Conservation (phyloP, 2,329 filamentous ascomycete species). For the Calonectria leucothoes region DNA sequence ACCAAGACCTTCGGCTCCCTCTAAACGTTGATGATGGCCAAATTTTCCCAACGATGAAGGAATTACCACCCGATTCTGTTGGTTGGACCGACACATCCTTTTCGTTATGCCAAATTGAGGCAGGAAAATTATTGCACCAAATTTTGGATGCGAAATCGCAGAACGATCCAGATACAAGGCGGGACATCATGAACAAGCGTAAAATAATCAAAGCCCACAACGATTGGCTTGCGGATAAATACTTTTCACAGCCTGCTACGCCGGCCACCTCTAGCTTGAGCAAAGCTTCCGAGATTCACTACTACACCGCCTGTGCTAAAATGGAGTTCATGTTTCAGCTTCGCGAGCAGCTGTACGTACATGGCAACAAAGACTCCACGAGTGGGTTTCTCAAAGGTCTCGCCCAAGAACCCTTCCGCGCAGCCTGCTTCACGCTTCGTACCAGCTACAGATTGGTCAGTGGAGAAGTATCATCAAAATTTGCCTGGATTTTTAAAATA, state of each 20-base stretch:
- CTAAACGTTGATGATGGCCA: slow-evolving; percentile 16
- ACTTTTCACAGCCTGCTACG: background rate
- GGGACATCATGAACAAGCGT: background rate
- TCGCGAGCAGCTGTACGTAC: slow-evolving; percentile 11
- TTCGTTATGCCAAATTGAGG: slow-evolving; percentile 13
- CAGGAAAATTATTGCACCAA: background rate
- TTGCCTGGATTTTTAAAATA: slow-evolving; percentile 17
- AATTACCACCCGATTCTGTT: slow-evolving; percentile 4
- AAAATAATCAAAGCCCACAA: background rate
- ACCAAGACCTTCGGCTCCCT: slow-evolving; percentile 9
- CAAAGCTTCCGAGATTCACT: slow-evolving; percentile 3
- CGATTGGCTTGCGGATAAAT: background rate
- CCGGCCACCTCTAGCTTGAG: background rate
- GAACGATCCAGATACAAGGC: background rate
- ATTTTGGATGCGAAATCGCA: background rate
- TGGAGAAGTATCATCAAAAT: slow-evolving; percentile 4
- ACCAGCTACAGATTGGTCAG: slow-evolving; percentile 7
- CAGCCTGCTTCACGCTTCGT: slow-evolving; percentile 6
- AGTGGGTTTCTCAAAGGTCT: slow-evolving; percentile 6
- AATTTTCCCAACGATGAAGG: slow-evolving; percentile 15
- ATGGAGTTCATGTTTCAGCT: slow-evolving; percentile 23
- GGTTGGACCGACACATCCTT: slow-evolving; percentile 17
- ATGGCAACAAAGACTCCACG: background rate
- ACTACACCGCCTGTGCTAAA: slow-evolving; percentile 17
- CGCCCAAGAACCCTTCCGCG: slow-evolving; percentile 2